Evolutionary conservation across 169 alveolate species (phyloP).

Genomic region (Cryptosporidium canis): DNA sequence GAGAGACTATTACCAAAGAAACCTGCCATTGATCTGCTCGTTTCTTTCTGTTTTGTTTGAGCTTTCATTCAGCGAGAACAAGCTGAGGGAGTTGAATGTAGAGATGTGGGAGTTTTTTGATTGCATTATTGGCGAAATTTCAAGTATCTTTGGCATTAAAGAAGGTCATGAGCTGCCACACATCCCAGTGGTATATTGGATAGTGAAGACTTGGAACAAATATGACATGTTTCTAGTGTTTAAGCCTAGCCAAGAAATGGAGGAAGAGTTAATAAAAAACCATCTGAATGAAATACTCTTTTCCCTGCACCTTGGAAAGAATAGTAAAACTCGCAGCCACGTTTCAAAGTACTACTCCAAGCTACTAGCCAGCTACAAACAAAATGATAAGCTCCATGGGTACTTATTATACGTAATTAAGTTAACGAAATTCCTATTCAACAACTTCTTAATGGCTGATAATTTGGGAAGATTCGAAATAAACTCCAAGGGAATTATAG

Average conservation of each 20-base stretch:
- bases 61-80: conserved; percentile 15
- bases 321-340: neutral
- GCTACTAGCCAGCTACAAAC: neutral
- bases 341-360: neutral
- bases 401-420: conserved; percentile 15
- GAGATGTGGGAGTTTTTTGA: conserved; percentile 27
- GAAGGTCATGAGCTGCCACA: neutral
- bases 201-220: conserved; percentile 30
- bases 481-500: neutral
- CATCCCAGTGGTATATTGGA: conserved; percentile 32
- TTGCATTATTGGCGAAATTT: neutral
- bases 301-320: conserved; percentile 8
- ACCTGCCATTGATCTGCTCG: neutral
- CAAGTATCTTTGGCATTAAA: neutral
- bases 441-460: neutral
- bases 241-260: neutral
- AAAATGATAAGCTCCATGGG: neutral
- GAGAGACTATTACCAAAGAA: neutral
- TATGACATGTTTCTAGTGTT: conserved; percentile 26
- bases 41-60: conserved; percentile 27
- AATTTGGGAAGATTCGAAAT: neutral
- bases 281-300: neutral
- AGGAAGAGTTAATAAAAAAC: neutral
- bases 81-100: neutral
- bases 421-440: neutral